A percentile compares a stretch with the other conserved stretches of the same genome.
These are phyloP conservation scores for Chenopodium album DNA, from an alignment of 148 eudicot species.

Conservation along the genomic window DNA sequence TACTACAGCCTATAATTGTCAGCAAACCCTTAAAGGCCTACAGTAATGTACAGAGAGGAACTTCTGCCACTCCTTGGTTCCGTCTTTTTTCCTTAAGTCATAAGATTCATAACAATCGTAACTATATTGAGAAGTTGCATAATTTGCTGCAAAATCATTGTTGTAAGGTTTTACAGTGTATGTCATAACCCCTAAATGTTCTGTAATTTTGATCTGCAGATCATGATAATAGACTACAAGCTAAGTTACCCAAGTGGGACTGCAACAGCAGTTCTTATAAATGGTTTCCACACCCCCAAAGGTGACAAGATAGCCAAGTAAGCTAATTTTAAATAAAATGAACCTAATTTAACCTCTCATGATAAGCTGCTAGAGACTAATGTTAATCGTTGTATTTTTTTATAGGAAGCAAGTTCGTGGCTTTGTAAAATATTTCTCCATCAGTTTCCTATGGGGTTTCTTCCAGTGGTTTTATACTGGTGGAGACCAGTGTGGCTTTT, in stretches of 20 bases:
- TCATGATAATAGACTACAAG: conserved; percentile 80
- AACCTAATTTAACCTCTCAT: not conserved
- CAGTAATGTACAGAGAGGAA: not conserved
- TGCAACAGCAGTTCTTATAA: conserved; percentile 86
- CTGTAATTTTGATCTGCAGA: conserved; percentile 35
- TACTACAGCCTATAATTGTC: not conserved
- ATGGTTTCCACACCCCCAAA: conserved; percentile 79
- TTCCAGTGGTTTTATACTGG: conserved; percentile 86
- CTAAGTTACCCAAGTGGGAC: conserved; percentile 87
- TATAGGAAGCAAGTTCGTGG: conserved; percentile 79
- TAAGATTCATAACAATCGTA: not conserved
- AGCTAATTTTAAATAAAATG: not conserved
- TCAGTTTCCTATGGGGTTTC: conserved; percentile 75
- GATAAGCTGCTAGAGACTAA: not conserved
- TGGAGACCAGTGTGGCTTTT: conserved; percentile 61
- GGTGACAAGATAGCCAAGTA: conserved; percentile 80
- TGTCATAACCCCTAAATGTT: not conserved
- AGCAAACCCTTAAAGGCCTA: not conserved
- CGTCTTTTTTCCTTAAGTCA: not conserved
- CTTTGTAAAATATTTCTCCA: conserved; percentile 57
- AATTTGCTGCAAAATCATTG: not conserved
- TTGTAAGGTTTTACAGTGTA: not conserved
- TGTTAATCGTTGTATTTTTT: not conserved
- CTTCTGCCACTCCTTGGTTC: not conserved
- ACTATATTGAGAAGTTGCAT: not conserved